Evolutionary conservation across 805 yeast species (phyloP).

Genomic region (Spathaspora arborariae): DNA sequence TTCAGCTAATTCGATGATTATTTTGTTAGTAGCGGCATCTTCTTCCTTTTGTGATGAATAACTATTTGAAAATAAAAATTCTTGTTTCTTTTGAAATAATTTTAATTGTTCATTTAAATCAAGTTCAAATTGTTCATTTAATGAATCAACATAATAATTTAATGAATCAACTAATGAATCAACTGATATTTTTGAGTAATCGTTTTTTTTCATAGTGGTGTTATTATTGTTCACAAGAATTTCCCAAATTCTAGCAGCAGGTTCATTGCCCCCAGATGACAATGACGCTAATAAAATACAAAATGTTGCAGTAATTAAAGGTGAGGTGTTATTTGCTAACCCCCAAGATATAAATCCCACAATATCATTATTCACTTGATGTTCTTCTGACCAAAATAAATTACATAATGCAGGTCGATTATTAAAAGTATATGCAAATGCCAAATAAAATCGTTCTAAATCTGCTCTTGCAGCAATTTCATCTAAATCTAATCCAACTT

Average conservation of each 20-base stretch:
- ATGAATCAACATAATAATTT: slow-evolving; percentile 48
- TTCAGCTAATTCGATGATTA: slow-evolving; percentile 59
- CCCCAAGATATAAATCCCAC: slow-evolving; percentile 90
- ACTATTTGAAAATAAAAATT: slow-evolving; percentile 21
- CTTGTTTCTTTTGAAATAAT: slow-evolving; percentile 32
- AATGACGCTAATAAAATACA: slow-evolving; percentile 76
- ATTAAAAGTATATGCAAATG: slow-evolving; percentile 65
- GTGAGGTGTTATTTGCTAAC: slow-evolving; percentile 66
- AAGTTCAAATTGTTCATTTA: slow-evolving; percentile 34
- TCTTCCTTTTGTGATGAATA: slow-evolving; percentile 11
- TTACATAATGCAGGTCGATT: slow-evolving; percentile 55
- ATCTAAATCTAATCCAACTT: slow-evolving; percentile 45
- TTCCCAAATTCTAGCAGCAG: slow-evolving; percentile 42
- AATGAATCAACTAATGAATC: slow-evolving; percentile 51
- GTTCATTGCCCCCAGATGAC: slow-evolving; percentile 54
- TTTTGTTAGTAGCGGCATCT: slow-evolving; percentile 30
- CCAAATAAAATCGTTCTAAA: slow-evolving; percentile 78
- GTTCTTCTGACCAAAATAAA: slow-evolving; percentile 54
- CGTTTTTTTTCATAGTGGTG: slow-evolving; percentile 29
- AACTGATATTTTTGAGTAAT: slow-evolving; percentile 50
- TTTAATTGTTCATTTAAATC: slow-evolving; percentile 28
- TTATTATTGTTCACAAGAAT: slow-evolving; percentile 26
- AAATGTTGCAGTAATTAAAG: slow-evolving; percentile 78
- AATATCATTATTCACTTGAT: slow-evolving; percentile 43
- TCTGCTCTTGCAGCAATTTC: slow-evolving; percentile 73